Base-by-base conservation (phyloP, 2,329 filamentous ascomycete genomes). In the Verticillium alfalfae region DNA sequence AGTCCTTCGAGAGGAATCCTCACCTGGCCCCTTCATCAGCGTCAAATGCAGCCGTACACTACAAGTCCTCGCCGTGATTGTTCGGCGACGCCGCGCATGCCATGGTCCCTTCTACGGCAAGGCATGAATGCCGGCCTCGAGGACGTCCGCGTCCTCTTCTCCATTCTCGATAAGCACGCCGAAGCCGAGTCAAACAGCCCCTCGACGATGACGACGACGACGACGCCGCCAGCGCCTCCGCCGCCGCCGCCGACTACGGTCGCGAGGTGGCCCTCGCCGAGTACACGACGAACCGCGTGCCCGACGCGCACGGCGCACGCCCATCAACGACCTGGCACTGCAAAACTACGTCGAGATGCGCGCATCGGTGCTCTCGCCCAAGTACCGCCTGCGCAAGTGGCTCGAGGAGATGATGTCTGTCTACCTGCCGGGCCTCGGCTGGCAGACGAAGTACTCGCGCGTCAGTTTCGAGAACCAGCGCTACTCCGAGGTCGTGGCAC, bases 91-190 rank as follows among this genome's bases (percentile, higher is more conserved):
- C 95, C 8, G 93, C 95, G 0, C 95, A 99, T 73, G 95, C 96
- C 62, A 97, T 99, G 88, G 93, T 99, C 0, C 95, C 0, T 99
- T 99, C 76, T 99, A 98, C 74, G 95, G 95, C 0, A 99, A 74
- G 95, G 95, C 41, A 96, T 99, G 88, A 99, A 99, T 71, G 91
- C 95, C 0, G 95, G 95, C 0, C 85, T 99, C 52, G 95, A 99
- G 77, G 94, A 97, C 69, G 93, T 99, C 13, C 88, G 90, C 8
- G 88, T 96, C 5, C 84, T 99, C 1, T 99, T 97, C 75, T 86
- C 88, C 0, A 82, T 90, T 54, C 81, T 98, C 1, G 93, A 97
- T 75, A 84, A 85, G 67, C 81, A 93, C 66, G 81, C 1, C 74
- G 73, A 39, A 68, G 76, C 7, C 70, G 79, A 84, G 55, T 75